Conservation (phyloP, 1,284 basidiomycete species). For the Ganoderma sinense region DNA sequence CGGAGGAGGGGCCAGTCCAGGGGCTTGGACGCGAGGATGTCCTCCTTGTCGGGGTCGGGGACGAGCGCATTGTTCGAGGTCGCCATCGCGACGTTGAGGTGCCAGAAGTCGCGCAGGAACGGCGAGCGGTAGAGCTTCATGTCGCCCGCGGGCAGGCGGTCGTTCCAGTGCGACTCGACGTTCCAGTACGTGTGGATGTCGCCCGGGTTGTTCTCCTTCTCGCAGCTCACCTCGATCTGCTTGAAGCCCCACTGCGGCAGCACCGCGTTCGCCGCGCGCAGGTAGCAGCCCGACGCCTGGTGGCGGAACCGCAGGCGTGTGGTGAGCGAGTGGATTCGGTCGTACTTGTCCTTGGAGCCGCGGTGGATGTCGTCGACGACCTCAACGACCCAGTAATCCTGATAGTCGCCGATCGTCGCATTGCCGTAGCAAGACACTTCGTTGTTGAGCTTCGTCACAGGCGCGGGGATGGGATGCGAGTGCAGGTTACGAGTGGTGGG, state of each 20-base stretch:
- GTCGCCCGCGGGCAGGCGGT: slow-evolving; percentile 84
- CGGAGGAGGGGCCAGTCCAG: slow-evolving; percentile 94
- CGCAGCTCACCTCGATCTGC: slow-evolving; percentile 96
- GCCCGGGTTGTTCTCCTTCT: slow-evolving; percentile 84
- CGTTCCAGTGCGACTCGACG: slow-evolving; percentile 97
- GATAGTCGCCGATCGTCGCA: slow-evolving; percentile 82
- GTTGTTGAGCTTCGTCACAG: slow-evolving; percentile 89
- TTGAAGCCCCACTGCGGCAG: slow-evolving; percentile 99
- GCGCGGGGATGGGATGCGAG: slow-evolving; percentile 89
- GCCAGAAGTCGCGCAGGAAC: slow-evolving; percentile 97
- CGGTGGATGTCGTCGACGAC: slow-evolving; percentile 89
- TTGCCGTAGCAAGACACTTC: slow-evolving; percentile 97
- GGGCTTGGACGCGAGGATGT: slow-evolving; percentile 93
- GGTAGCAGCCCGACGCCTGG: slow-evolving; percentile 82
- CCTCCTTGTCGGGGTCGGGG: slow-evolving; percentile 97
- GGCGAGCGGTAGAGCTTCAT: slow-evolving; percentile 89
- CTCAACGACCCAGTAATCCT: slow-evolving; percentile 95
- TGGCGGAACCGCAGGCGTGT: slow-evolving; percentile 91
- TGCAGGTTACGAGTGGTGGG: slow-evolving; percentile 93
- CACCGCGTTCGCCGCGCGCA: slow-evolving; percentile 88
- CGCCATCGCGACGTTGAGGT: slow-evolving; percentile 99
- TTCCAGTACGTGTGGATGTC: slow-evolving; percentile 98
- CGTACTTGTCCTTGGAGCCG: slow-evolving; percentile 65
- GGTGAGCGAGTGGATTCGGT: slow-evolving; percentile 87
- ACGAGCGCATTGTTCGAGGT: slow-evolving; percentile 98